Conservation (phyloP, 2,329 filamentous ascomycete genomes). For the Alternaria sp. region DNA sequence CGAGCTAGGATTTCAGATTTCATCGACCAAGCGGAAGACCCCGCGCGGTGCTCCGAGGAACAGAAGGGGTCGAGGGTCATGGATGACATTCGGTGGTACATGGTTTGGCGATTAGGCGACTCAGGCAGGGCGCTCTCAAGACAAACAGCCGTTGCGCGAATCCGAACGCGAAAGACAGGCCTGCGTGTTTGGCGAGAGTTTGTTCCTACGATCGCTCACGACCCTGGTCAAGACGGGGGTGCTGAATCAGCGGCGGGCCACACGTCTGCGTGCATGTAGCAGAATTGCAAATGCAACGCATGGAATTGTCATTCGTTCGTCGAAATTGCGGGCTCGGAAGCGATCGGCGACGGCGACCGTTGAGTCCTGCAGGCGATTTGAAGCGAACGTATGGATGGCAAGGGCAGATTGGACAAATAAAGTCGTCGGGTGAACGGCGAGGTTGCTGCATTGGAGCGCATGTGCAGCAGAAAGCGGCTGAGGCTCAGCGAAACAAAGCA, state of each 20-base stretch:
- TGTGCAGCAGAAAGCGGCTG: conserved; percentile 18
- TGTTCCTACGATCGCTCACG: conserved; percentile 16
- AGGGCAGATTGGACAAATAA: conserved; percentile 10
- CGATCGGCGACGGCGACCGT: conserved; percentile 31
- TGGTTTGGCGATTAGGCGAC: conserved; percentile 12
- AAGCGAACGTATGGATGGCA: conserved; percentile 16
- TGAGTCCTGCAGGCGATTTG: conserved; percentile 23
- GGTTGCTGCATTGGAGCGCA: conserved; percentile 27
- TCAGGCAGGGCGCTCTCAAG: conserved; percentile 6
- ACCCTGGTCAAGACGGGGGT: conserved; percentile 6
- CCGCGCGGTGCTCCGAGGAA: conserved; percentile 10
- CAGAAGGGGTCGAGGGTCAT: conserved; percentile 1
- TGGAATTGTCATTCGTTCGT: neutral
- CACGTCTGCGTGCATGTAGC: conserved; percentile 1
- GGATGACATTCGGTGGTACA: conserved; percentile 11
- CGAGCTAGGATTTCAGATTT: neutral
- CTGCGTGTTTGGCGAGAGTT: conserved; percentile 6
- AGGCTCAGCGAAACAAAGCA: conserved; percentile 22
- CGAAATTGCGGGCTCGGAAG: conserved; percentile 16
- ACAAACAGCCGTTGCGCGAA: conserved; percentile 13
- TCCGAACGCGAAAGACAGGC: conserved; percentile 19
- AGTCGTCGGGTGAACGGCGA: conserved; percentile 28
- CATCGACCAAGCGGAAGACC: conserved; percentile 11
- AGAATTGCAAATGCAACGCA: neutral
- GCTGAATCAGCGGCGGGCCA: conserved; percentile 16